These are phyloP conservation scores for Aspergillus piperis DNA, from an alignment of 2,329 filamentous ascomycete species.

Conservation along the genomic window DNA sequence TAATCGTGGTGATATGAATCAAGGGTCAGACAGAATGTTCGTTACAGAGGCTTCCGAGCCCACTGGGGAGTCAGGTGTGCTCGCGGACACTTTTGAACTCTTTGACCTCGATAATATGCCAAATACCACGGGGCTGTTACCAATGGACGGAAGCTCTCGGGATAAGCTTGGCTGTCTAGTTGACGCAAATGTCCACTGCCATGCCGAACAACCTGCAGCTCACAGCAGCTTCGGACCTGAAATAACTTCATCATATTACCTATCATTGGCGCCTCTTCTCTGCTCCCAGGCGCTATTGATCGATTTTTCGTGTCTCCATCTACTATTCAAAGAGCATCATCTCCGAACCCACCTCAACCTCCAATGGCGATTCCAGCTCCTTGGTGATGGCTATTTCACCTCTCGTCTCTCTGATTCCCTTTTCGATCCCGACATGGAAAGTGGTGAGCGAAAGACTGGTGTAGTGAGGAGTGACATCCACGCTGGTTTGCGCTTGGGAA, in stretches of 20 bases:
- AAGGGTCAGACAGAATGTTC: background rate
- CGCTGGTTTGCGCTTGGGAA: slow-evolving; percentile 82
- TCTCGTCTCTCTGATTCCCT: slow-evolving; percentile 77
- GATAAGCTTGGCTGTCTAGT: slow-evolving; percentile 35
- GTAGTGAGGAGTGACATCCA: slow-evolving; percentile 67
- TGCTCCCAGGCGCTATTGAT: slow-evolving; percentile 73
- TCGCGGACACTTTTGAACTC: slow-evolving; percentile 33
- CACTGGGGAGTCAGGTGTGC: slow-evolving; percentile 3
- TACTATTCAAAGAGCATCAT: slow-evolving; percentile 74
- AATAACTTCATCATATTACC: slow-evolving; percentile 56
- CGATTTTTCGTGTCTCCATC: slow-evolving; percentile 72
- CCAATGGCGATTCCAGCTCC: slow-evolving; percentile 77
- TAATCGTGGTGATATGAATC: slow-evolving; percentile 34
- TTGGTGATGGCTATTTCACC: slow-evolving; percentile 82
- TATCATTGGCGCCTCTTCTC: slow-evolving; percentile 76
- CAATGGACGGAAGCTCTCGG: slow-evolving; percentile 25
- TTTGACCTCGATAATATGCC: slow-evolving; percentile 38
- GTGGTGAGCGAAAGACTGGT: slow-evolving; percentile 71
- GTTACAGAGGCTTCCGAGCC: background rate
- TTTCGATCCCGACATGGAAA: slow-evolving; percentile 79
- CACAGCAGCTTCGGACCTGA: slow-evolving; percentile 38
- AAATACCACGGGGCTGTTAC: slow-evolving; percentile 27
- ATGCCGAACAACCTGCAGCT: slow-evolving; percentile 17
- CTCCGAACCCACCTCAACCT: slow-evolving; percentile 71
- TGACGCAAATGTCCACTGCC: slow-evolving; percentile 18